Evolutionary conservation across 768 basidiomycete species (phyloP), one percentile per base, ranked within the genome.

Genomic region (Kwoniella dejecticola): DNA sequence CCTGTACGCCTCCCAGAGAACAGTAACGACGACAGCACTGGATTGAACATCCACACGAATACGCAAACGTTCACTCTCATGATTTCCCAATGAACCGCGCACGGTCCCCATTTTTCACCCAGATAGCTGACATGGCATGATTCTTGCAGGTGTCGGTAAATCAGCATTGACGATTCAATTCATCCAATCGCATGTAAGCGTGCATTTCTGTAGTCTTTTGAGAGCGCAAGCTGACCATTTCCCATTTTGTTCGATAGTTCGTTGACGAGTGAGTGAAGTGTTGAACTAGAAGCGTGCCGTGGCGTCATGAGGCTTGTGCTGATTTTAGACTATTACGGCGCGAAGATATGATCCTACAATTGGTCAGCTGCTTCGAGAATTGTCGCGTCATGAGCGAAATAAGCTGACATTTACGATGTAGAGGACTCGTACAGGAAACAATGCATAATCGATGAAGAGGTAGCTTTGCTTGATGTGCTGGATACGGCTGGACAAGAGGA

Each of bases 401-500:
- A n/a, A n/a, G 23, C 40, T 19, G 45, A n/a, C 19, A 15, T 23
- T 23, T 23, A 0, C 4, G 36, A 6, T 33, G 26, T 56, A 75
- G 76, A 79, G 92, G 93, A 98, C 77, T 96, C 93, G 45, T 98
- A 97, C 82, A 84, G 95, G 67, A 98, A 96, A 79, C 93, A 96
- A 77, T 94, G 91, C 66, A 88, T 95, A 31, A 92, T 98, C 67
- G 94, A 98, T 80, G 94, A 95, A n/a, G 91, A 97, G 80, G 91
- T 96, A n/a, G 93, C 93, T 19, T 84, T 96, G 50, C 86, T 96
- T 59, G 94, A 98, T 77, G 94, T 98, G 54, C 85, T 98, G 64
- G 94, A 96, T 81, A 97, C 94, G 15, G 94, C 94, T 54, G 94
- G 94, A 33, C 94, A 97, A 80, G 95, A 98, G 80, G 95, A 98